Base-by-base conservation (phyloP, 140 eudicot species). In the Stevia rebaudiana region DNA sequence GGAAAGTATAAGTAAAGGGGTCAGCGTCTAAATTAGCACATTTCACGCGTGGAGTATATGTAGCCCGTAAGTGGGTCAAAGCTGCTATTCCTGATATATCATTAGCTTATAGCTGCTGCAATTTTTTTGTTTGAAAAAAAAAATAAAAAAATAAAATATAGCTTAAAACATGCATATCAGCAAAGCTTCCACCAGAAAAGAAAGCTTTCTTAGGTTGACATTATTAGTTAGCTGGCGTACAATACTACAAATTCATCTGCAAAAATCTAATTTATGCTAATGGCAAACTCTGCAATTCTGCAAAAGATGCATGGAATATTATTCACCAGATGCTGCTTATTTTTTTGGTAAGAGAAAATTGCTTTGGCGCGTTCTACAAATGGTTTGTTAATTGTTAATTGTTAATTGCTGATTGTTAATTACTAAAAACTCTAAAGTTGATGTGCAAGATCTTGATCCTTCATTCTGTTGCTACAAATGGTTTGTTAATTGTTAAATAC, bases 261-360 rank as follows among this genome's bases (percentile, higher is more conserved):
- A 58, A 65, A 63, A 64, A 58, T 68, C 61, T 78, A 71, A 75
- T 74, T 57, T 75, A 65, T 72, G 74, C 69, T 80, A 75, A 77
- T 70, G 71, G 49, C 73, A 61, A n/a, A n/a, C 69, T 83, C 90
- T 75, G 77, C 89, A 80, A 74, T 67, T 72, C 82, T 76, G 81
- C 86, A 43, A 84, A 86, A 82, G 94, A 72, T 76, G 75, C 94
- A 47, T 80, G 87, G 86, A 62, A 69, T 42, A 61, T 46, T 79
- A 73, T 73, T 79, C 83, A 76, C 82, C 79, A 69, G 90, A 81
- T 74, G 95, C 95, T 69, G 94, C 91, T 80, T 79, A 72, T 53
- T 62, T 78, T 61, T 83, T 84, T 76, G 95, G 98, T 90, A 90
- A 90, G 98, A 85, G 84, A 78, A 74, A 71, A 76, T 80, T 73